Conservation (phyloP, 192 early-diverging fungal species). For the Rhizophagus prolifer region DNA sequence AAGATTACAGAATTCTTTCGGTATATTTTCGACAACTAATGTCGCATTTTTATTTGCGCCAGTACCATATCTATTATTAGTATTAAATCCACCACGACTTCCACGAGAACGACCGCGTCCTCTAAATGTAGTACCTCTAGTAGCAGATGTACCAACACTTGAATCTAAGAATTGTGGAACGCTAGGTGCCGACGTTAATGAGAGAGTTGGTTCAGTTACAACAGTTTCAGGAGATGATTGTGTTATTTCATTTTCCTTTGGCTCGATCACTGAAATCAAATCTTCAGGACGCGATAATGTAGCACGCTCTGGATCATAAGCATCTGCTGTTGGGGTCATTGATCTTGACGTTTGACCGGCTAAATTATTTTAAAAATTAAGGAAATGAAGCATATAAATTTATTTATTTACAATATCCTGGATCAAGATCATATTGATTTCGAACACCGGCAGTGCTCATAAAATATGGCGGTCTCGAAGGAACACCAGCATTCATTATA, state of each 20-base stretch:
- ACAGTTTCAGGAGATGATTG: neutral
- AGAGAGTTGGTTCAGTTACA: neutral
- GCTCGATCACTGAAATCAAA: constrained; percentile 1
- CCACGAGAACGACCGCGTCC: constrained; percentile 52
- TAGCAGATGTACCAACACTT: constrained; percentile 19
- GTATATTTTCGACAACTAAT: constrained; percentile 77
- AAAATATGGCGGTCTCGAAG: constrained; percentile 46
- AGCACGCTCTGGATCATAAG: constrained; percentile 54
- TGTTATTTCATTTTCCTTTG: constrained; percentile 18
- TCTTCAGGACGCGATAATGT: constrained; percentile 35
- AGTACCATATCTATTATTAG: constrained; percentile 35
- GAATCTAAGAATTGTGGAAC: constrained; percentile 30
- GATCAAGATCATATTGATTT: constrained; percentile 27
- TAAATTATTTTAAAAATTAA: neutral
- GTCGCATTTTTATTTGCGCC: constrained; percentile 45
- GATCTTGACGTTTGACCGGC: constrained; percentile 17
- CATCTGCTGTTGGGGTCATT: constrained; percentile 37
- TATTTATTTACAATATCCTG: constrained; percentile 18
- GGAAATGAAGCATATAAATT: neutral
- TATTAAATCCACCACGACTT: constrained; percentile 40
- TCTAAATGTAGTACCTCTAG: constrained; percentile 33
- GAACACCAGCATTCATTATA: constrained; percentile 36
- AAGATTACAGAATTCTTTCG: constrained; percentile 61
- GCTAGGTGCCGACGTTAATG: constrained; percentile 4
- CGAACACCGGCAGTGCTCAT: constrained; percentile 35